These are phyloP conservation scores for Fusarium devonianum DNA, from an alignment of 2,329 filamentous ascomycete genomes.

Conservation along the genomic window DNA sequence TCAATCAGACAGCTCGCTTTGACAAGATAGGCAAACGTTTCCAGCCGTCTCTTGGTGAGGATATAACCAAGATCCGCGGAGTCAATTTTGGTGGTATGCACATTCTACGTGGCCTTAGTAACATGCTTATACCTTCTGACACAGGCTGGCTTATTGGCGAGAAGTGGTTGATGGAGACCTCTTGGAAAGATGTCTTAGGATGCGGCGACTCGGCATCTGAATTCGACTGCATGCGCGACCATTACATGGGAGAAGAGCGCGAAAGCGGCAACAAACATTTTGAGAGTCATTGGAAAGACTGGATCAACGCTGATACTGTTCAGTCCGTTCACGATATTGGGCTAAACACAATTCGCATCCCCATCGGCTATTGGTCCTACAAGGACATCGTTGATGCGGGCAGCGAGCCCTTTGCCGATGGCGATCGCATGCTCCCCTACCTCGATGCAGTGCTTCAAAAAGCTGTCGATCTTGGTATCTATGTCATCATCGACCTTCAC, in stretches of 20 bases:
- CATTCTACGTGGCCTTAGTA: accelerated
- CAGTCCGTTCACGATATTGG: slow-evolving; percentile 31
- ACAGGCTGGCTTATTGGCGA: slow-evolving; percentile 30
- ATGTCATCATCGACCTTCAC: slow-evolving; percentile 32
- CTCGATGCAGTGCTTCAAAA: slow-evolving; percentile 25
- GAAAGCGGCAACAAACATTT: slow-evolving; percentile 23
- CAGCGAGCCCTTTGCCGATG: slow-evolving; percentile 29
- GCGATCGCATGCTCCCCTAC: slow-evolving; percentile 23
- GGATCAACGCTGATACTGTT: slow-evolving; percentile 28
- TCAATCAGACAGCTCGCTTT: slow-evolving; percentile 26
- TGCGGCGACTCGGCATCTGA: slow-evolving; percentile 20
- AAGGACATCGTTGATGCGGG: slow-evolving; percentile 19
- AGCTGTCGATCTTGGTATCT: slow-evolving; percentile 22
- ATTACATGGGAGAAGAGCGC: slow-evolving; percentile 15
- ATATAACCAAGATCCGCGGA: slow-evolving; percentile 26
- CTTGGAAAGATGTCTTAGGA: slow-evolving; percentile 17
- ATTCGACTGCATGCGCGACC: slow-evolving; percentile 30
- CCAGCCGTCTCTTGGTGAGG: slow-evolving; percentile 8
- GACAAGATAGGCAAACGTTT: slow-evolving; percentile 28
- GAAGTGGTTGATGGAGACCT: slow-evolving; percentile 13
- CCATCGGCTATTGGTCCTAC: slow-evolving; percentile 34
- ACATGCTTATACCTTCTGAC: accelerated
- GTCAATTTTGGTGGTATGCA: slow-evolving; percentile 26
- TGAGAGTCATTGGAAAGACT: slow-evolving; percentile 25
- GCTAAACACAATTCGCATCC: slow-evolving; percentile 29